phyloP scores from a whole-genome alignment of 805 yeast species.

The Starmerella gropengiesseri region DNA sequence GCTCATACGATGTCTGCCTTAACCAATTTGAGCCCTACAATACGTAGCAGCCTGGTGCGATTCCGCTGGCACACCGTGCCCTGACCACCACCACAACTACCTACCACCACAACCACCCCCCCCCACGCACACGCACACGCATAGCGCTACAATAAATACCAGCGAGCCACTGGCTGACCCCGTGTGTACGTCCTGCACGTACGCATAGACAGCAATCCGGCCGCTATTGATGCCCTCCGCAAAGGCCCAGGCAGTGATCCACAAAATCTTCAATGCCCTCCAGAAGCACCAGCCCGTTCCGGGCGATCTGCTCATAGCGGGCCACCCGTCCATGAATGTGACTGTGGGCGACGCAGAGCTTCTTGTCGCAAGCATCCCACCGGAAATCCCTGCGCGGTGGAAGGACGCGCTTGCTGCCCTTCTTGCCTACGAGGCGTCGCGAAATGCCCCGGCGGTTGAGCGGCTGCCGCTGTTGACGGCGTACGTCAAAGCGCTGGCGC shows the following conservation, averaged over 20 bases:
- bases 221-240: neutral
- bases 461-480: neutral
- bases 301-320: conserved; percentile 1
- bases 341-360: neutral
- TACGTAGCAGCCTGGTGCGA: too few relatives aligned
- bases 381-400: neutral
- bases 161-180: too few relatives aligned
- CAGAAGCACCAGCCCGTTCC: neutral
- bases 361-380: neutral
- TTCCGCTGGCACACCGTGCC: too few relatives aligned
- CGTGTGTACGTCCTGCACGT: too few relatives aligned
- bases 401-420: neutral
- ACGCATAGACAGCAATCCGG: neutral
- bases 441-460: neutral
- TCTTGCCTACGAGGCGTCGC: neutral
- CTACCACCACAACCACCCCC: too few relatives aligned
- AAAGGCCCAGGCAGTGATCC: too few relatives aligned
- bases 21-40: too few relatives aligned
- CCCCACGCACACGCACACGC: too few relatives aligned
- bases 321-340: neutral
- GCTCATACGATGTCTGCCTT: too few relatives aligned
- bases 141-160: too few relatives aligned
- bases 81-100: too few relatives aligned
- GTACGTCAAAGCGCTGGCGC: conserved; percentile 4
- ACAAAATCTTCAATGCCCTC: neutral